phyloP scores from a whole-genome alignment of 2,329 filamentous ascomycete species.

The Microcyclospora pomicola region DNA sequence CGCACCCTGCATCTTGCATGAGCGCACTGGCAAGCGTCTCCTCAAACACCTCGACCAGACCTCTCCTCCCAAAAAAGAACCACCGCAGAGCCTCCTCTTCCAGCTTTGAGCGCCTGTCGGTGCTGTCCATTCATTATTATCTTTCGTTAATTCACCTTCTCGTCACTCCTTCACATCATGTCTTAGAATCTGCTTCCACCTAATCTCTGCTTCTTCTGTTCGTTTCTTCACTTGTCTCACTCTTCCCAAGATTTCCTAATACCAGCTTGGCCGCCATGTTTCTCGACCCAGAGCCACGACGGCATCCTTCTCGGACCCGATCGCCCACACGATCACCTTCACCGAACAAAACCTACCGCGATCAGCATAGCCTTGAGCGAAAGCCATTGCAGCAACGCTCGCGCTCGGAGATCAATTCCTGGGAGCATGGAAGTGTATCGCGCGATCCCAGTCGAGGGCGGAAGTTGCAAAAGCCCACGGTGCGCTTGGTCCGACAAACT shows the following conservation, averaged over 20 bases:
- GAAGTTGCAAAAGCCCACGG: conserved; percentile 13
- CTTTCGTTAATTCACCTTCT: neutral
- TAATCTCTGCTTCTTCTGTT: conserved; percentile 2
- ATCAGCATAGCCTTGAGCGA: no score
- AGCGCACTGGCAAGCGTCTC: conserved; percentile 5
- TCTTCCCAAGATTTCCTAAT: neutral
- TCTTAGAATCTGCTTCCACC: neutral
- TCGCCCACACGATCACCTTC: conserved; percentile 3
- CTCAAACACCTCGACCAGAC: conserved; percentile 6
- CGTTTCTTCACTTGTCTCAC: conserved; percentile 2
- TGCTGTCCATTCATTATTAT: no score
- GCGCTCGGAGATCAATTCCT: no score
- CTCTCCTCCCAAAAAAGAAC: no score
- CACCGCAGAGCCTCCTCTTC: no score
- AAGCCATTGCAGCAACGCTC: conserved; percentile 16
- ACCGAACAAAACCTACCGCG: neutral
- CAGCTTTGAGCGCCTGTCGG: conserved; percentile 5
- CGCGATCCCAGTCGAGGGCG: conserved; percentile 3
- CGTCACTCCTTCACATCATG: conserved; percentile 1
- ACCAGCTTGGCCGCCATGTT: conserved; percentile 14
- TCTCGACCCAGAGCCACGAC: conserved; percentile 18
- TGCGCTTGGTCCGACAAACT: conserved; percentile 20
- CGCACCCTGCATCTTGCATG: conserved; percentile 12
- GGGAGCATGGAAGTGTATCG: no score
- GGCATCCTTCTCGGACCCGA: conserved; percentile 1